Evolutionary conservation across 2,329 filamentous ascomycete genomes (phyloP), one percentile per base, ranked within the genome.

Genomic region (Botrytis medusae): DNA sequence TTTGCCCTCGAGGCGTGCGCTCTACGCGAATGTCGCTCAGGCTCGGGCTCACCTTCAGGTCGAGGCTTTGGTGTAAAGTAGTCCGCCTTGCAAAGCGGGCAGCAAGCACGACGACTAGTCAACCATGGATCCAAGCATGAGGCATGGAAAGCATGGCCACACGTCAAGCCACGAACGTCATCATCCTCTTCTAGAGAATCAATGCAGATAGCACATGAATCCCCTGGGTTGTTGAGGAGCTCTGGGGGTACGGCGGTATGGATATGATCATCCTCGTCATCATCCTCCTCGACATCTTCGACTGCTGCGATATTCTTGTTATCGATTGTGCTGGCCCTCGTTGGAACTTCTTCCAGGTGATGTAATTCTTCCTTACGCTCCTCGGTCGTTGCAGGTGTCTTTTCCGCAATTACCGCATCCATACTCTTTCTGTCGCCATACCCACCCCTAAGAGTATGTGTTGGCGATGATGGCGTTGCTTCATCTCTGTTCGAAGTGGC

Each of bases 71-170:
- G 95, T 4, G 94, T 91, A 82, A 97, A 98, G 82, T 98, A 99
- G 81, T 99, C 96, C 59, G 95, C 93, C 84, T 99, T 99, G 86
- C 96, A 99, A 10, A 99, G 90, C 9, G 96, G 96, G 82, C 96
- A 99, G 85, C 95, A 98, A 40, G 96, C 96, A 77, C 95, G 91
- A 76, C 96, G 90, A 80, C 93, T 95, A 16, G 96, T 99, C 76
- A 99, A 85, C 96, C 96, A 99, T 18, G 96, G 96, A 79, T 99
- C 96, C 67, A 99, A 89, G 81, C 96, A 99, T 57, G 92, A 93
- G 69, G 94, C 95, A 82, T 99, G 96, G 88, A 98, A 99, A 71
- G 95, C 95, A 82, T 99, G 96, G n/a, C 96, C 96, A 80, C 96
- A 99, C 6, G 93, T 94, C 75, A 99, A 85, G 3, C 96, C 96